Evolutionary conservation across 805 yeast species (phyloP).

Genomic region (Kuraishia ogatae): DNA sequence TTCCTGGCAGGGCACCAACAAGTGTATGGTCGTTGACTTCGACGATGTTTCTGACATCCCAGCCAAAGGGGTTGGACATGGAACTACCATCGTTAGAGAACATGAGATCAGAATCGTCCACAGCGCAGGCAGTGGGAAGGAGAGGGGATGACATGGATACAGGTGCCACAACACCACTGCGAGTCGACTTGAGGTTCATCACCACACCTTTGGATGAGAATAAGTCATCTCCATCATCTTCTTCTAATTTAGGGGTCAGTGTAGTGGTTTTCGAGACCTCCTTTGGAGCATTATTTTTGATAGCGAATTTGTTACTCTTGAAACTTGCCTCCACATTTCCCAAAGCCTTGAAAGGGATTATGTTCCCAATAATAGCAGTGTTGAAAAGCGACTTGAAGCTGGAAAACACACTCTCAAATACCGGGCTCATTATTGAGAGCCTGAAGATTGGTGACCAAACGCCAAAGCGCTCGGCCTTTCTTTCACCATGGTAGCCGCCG

Average conservation of each 20-base stretch:
- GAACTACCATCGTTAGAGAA: background rate
- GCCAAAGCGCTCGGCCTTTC: background rate
- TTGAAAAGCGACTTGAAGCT: background rate
- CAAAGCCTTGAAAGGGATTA: background rate
- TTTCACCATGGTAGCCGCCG: background rate
- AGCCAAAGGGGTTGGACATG: constrained; percentile 1
- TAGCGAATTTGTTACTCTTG: too few relatives aligned
- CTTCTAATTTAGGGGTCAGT: background rate
- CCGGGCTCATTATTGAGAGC: background rate
- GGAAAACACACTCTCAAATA: background rate
- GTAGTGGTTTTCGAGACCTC: background rate
- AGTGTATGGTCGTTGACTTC: background rate
- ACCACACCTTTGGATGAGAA: background rate
- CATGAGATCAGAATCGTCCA: constrained; percentile 1
- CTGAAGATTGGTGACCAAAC: background rate
- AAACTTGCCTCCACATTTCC: too few relatives aligned
- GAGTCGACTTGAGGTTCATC: background rate
- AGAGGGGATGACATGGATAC: background rate
- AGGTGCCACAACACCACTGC: background rate
- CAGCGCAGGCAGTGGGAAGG: background rate
- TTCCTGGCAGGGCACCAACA: background rate
- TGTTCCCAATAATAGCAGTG: background rate
- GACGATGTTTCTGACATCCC: constrained; percentile 1
- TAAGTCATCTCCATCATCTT: background rate
- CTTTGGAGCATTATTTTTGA: background rate